Evolutionary conservation across 2,329 filamentous ascomycete genomes (phyloP).

Genomic region (Allantophomopsis cytisporea): DNA sequence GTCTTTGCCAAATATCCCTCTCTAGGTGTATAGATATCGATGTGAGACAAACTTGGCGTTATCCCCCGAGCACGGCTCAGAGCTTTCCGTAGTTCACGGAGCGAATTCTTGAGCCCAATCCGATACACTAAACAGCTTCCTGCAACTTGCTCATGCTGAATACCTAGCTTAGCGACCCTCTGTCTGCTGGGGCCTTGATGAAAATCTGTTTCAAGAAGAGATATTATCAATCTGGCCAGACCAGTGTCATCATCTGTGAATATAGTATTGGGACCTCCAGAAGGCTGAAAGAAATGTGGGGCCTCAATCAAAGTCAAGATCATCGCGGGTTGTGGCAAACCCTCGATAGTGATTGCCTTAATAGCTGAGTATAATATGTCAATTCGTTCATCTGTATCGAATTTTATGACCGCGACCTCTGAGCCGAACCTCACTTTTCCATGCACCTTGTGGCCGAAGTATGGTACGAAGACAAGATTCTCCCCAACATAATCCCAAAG

Average conservation of each 20-base stretch:
- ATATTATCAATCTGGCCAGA: too few relatives aligned
- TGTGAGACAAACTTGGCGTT: constrained; percentile 13
- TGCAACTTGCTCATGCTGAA: constrained; percentile 15
- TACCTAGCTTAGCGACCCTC: too few relatives aligned
- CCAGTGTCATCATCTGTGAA: too few relatives aligned
- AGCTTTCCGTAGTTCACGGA: constrained; percentile 13
- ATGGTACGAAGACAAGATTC: constrained; percentile 24
- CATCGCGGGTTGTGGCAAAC: constrained; percentile 21
- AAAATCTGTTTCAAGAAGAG: too few relatives aligned
- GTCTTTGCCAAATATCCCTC: constrained; percentile 8
- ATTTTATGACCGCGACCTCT: constrained; percentile 25
- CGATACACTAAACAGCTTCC: constrained; percentile 37
- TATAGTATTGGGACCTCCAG: too few relatives aligned
- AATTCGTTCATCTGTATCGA: constrained; percentile 20
- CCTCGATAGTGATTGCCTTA: constrained; percentile 25
- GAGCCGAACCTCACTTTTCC: constrained; percentile 23
- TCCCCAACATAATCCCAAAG: constrained; percentile 24
- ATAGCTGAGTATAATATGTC: constrained; percentile 28
- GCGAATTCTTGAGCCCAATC: constrained; percentile 15
- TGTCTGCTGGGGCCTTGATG: too few relatives aligned
- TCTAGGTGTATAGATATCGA: constrained; percentile 3
- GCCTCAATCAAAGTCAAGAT: constrained; percentile 36
- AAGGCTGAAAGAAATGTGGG: constrained; percentile 30
- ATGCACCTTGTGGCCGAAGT: constrained; percentile 23
- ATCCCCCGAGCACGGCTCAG: constrained; percentile 17